Conservation (phyloP, 345 rosid genomes). For the Citrus maxima region DNA sequence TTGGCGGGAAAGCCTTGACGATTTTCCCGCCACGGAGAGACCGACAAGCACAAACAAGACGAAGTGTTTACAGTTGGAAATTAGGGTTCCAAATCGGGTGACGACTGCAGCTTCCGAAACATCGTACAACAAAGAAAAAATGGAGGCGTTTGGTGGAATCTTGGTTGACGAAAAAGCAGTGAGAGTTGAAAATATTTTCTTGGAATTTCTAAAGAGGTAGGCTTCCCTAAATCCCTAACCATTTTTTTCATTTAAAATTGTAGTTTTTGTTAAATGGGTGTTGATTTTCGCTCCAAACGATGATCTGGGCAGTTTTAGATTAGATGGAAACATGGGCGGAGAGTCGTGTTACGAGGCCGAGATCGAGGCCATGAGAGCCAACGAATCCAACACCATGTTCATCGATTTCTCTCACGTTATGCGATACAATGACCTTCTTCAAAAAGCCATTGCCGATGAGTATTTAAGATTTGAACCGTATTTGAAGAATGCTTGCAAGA, state of each 20-base stretch:
- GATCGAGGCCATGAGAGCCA: constrained; percentile 63
- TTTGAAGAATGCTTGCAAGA: constrained; percentile 86
- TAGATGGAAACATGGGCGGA: constrained; percentile 28
- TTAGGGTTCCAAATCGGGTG: not conserved
- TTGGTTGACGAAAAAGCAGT: constrained; percentile 80
- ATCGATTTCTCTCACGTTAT: constrained; percentile 89
- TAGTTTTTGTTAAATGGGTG: not conserved
- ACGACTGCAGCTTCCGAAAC: not conserved
- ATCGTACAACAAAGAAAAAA: not conserved
- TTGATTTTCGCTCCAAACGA: not conserved
- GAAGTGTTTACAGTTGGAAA: not conserved
- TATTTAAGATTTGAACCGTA: constrained; percentile 78
- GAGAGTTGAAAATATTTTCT: constrained; percentile 80
- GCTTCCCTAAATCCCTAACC: not conserved
- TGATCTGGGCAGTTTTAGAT: constrained; percentile 46
- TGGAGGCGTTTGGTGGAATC: constrained; percentile 73
- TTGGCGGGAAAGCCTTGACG: constrained; percentile 8
- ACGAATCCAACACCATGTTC: constrained; percentile 79
- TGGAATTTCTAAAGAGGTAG: constrained; percentile 86
- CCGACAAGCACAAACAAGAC: not conserved
- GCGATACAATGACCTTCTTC: constrained; percentile 73
- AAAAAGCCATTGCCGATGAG: constrained; percentile 79
- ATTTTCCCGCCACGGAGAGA: constrained; percentile 8
- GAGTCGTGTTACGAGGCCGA: constrained; percentile 64
- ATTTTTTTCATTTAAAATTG: not conserved